Percentiles rank a stretch among this genome's conserved stretches.
Evolutionary conservation across 805 yeast genomes (phyloP).

Genomic region (Komagataella populi): DNA sequence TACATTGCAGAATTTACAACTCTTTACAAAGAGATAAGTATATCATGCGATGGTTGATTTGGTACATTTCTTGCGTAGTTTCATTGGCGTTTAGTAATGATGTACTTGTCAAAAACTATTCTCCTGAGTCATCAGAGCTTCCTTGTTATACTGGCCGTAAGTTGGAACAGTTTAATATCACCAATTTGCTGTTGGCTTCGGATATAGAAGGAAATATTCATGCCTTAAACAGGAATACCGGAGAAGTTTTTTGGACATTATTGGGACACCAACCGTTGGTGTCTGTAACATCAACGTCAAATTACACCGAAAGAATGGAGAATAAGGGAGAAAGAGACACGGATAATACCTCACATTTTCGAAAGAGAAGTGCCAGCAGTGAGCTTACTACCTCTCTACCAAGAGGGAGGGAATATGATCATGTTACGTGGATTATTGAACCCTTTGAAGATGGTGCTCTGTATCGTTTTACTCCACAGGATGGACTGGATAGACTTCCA

Average conservation of each 20-base stretch:
- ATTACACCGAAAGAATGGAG: slow-evolving; percentile 1
- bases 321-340: neutral
- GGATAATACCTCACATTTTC: neutral
- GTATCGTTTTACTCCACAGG: slow-evolving; percentile 62
- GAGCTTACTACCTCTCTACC: slow-evolving; percentile 1
- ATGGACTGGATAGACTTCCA: slow-evolving; percentile 73
- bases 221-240: slow-evolving; percentile 65
- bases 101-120: neutral
- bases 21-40: neutral
- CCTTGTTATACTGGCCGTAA: neutral
- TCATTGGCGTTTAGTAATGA: neutral
- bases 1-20: neutral
- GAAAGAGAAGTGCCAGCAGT: neutral
- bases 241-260: slow-evolving; percentile 66
- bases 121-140: neutral
- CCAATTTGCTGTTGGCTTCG: slow-evolving; percentile 53
- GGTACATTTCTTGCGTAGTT: neutral
- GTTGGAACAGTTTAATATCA: slow-evolving; percentile 3
- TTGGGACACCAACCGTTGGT: slow-evolving; percentile 55
- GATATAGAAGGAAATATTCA: slow-evolving; percentile 84
- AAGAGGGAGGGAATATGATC: slow-evolving; percentile 8
- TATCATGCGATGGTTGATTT: neutral
- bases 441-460: slow-evolving; percentile 78
- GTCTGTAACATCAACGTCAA: slow-evolving; percentile 1
- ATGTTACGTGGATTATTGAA: slow-evolving; percentile 74